Base-by-base conservation (phyloP, 2,329 filamentous ascomycete species). In the Cordyceps cicadae region DNA sequence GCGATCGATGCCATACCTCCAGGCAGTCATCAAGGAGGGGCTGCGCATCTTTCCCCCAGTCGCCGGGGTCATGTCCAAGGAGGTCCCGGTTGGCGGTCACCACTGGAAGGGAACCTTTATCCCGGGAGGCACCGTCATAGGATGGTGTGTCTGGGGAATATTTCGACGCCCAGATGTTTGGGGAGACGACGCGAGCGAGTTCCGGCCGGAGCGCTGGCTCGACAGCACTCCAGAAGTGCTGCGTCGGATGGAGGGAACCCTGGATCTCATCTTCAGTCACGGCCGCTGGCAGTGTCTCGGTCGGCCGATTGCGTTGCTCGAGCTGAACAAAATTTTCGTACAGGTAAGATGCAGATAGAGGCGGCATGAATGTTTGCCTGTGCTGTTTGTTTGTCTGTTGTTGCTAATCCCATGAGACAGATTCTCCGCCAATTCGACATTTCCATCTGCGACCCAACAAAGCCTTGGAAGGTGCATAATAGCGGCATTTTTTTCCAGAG, bases 21-120 rank as follows among this genome's bases (percentile, higher is more conserved):
- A 77, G 61, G 78, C 82, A 0, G 72, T 80, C 39, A 79, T 85
- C 64, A 75, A 78, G 34, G 80, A 84, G 63, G 74, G 72, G 1
- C 65, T 77, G 1, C 72, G 74, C 24, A 74, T 75, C 34, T 70
- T 70, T 57, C 72, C 74, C 0, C 74, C 74, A 5, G 70, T 73
- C 5, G 67, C 70, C 0, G 71, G 73, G 0, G 67, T 74, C 37
- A 73, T 76, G 70, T 66, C 72, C 12, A 75, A 76, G 52, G 64
- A 72, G 34, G 72, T 69, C 0, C 71, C 71, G 0, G 58, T 64
- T 0, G 67, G 66, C 2, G 72, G 72, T 0, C 71, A 75, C 41
- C 66, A 57, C 5, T 73, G 67, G 63, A 70, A 70, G 6, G 71
- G 71, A 1, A 53, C 68, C 1, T 67, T 66, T n/a, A 65, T 74